Base-by-base conservation (phyloP, 352 stramenopile genomes). In the Pseudoperonospora humuli region DNA sequence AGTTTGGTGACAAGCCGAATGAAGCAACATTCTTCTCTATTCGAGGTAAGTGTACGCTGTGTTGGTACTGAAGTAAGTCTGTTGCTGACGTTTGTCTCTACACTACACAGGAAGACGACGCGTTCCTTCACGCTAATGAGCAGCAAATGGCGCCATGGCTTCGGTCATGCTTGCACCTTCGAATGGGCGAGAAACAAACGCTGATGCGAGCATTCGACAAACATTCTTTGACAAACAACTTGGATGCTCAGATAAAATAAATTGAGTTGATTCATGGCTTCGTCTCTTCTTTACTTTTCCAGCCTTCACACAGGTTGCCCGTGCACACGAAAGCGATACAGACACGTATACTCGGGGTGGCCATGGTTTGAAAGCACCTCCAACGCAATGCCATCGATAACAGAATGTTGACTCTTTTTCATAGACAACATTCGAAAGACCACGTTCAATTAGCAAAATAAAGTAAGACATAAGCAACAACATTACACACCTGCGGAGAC, bases 241-340 rank as follows among this genome's bases (percentile, higher is more conserved):
- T 13, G 5, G 8, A 2, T 19, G 14, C 6, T 25, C 10, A 53
- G 25, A 58, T 63, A 59, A 35, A 56, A 54, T 59, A 62, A 47
- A 63, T 52, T 59, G 52, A 39, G 21, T 26, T 42, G 13, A 42
- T 35, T 47, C 14, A n/a, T 5, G 13, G 5, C 9, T 41, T 27
- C 41, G 21, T 45, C 39, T 33, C 28, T 31, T 39, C n/a, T n/a
- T n/a, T n/a, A n/a, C n/a, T n/a, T n/a, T n/a, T n/a, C n/a, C n/a
- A 39, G 21, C 39, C 26, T 14, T 68, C 38, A 69, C 32, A 50
- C 59, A 47, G 47, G 46, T 17, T 72, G 62, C 4, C 84, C 84
- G 41, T 93, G 77, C 18, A 95, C 80, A 21, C 78, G 61, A 38
- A 94, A 84, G n/a, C 85, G 84, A 66, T 96, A 96, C 6, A 96